Percentiles rank a stretch among this genome's conserved stretches.
Evolutionary conservation across 148 eudicot species (phyloP).

Genomic region (Euryodendron excelsum): DNA sequence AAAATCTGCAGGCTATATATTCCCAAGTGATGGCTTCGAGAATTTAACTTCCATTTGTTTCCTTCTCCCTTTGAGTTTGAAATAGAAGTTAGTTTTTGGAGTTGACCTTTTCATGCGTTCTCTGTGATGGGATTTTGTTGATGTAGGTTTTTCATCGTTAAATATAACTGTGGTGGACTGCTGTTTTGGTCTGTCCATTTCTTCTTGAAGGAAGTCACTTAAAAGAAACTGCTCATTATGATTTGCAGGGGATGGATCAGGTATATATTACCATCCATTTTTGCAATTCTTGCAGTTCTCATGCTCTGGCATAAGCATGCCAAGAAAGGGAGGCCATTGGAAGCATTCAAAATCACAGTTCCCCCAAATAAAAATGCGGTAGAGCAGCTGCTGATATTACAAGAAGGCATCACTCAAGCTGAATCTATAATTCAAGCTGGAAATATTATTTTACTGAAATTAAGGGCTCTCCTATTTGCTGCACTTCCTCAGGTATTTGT

Average conservation of each 20-base stretch:
- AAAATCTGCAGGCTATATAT: no score
- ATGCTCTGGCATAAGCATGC: conserved; percentile 61
- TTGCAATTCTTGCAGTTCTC: conserved; percentile 43
- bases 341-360: conserved; percentile 55
- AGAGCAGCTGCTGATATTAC: conserved; percentile 70
- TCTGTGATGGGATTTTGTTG: neutral
- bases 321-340: conserved; percentile 51
- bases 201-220: neutral
- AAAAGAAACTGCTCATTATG: neutral
- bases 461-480: conserved; percentile 68
- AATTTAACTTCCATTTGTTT: no score
- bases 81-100: no score
- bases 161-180: neutral
- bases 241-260: conserved; percentile 69
- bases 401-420: conserved; percentile 71
- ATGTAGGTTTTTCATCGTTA: neutral
- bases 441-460: conserved; percentile 65
- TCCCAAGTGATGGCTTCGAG: no score
- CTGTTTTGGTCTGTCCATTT: neutral
- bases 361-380: conserved; percentile 75
- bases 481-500: conserved; percentile 66
- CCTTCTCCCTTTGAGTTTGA: no score
- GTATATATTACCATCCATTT: conserved; percentile 48
- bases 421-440: conserved; percentile 61
- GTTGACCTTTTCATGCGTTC: neutral